Evolutionary conservation across 805 yeast genomes (phyloP), one percentile per base, ranked within the genome.

Genomic region (Candida yuanshanica): DNA sequence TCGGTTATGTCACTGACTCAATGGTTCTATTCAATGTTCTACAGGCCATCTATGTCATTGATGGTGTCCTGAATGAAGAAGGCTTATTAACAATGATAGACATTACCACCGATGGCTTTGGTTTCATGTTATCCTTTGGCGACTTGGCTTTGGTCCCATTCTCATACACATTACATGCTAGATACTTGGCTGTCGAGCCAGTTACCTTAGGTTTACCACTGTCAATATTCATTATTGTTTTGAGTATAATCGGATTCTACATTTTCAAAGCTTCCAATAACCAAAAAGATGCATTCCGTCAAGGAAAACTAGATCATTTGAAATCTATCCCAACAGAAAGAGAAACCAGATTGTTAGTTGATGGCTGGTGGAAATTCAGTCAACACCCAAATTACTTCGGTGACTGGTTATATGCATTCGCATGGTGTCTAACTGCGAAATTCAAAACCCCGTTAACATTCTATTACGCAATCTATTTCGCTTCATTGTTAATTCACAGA

Each of bases 381-480:
- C 95, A 95, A 51, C 99, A 93, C 61, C 88, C 87, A 58, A 93
- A 93, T 59, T 93, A 93, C 63, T 74, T 90, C 44, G 99, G 99
- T 33, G 99, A 93, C 66, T 88, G 96, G 90, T 59, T 93, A 33
- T 81, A 89, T 56, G 87, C 96, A 0, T 71, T 85, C 68, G 79
- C 95, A 35, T 91, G 96, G 95, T 88, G 96, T 62, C 68, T 93
- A 48, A 82, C 95, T 9, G 87, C 97, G 2, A 95, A 95, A 10
- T 75, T 81, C 51, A 70, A 69, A 45, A 82, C 95, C 1, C 83
- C 87, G 5, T 67, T 91, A 54, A 87, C 98, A 0, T 93, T 91
- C 58, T 93, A 85, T 64, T 93, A 87, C 58, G 82, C 83, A 29
- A 58, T 83, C 17, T 93, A 87, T 63, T 93, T 93, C 65, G 91